Conservation (phyloP, 495 filamentous ascomycete genomes). For the Acidiella bohemica region DNA sequence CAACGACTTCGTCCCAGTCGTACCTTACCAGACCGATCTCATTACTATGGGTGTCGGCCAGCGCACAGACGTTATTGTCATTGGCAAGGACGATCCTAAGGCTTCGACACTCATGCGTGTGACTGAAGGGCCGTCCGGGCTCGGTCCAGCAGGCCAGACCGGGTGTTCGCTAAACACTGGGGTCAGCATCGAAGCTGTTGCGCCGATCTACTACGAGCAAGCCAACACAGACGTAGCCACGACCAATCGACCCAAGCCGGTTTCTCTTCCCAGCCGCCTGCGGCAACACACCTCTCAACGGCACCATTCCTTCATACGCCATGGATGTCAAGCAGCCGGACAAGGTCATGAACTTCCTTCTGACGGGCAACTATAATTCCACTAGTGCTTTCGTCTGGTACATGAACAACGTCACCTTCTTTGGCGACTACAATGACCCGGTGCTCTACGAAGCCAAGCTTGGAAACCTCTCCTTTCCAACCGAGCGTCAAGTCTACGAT, state of each 20-base stretch:
- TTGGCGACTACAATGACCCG: constrained; percentile 47
- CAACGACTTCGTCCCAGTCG: constrained; percentile 31
- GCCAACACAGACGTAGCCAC: too few relatives aligned
- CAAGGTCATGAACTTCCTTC: neutral
- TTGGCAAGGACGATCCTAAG: constrained; percentile 19
- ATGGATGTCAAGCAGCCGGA: constrained; percentile 10
- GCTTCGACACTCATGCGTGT: constrained; percentile 28
- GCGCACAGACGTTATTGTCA: constrained; percentile 37
- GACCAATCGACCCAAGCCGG: constrained; percentile 38
- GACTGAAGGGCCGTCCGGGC: constrained; percentile 17
- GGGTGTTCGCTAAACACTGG: constrained; percentile 23
- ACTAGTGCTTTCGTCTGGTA: constrained; percentile 12
- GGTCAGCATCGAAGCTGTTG: constrained; percentile 23
- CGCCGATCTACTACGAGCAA: constrained; percentile 29
- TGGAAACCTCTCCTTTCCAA: constrained; percentile 33
- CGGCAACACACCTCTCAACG: constrained; percentile 1
- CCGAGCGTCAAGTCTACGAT: constrained; percentile 36
- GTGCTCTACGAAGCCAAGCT: constrained; percentile 39
- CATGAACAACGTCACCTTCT: constrained; percentile 41
- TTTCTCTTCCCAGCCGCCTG: constrained; percentile 32
- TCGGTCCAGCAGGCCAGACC: too few relatives aligned
- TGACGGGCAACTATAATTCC: constrained; percentile 2
- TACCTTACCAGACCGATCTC: constrained; percentile 27
- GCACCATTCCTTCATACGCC: neutral
- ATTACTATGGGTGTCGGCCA: constrained; percentile 30